Conservation (phyloP, 805 yeast species). For the Ogataea ramenticola region DNA sequence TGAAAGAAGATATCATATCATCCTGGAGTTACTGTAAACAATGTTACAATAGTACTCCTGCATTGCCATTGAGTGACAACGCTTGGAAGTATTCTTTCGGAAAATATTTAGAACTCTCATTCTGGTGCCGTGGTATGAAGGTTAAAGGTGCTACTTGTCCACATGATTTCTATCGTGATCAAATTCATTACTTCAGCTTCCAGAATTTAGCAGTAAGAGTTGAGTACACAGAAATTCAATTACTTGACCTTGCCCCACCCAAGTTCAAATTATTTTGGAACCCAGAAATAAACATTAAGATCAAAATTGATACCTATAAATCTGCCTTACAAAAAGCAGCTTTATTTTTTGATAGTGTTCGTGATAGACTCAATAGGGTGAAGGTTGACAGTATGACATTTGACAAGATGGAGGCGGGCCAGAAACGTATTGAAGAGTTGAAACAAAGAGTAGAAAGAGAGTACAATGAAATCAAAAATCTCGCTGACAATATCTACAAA, state of each 20-base stretch:
- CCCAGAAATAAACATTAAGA: constrained; percentile 57
- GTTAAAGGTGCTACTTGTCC: constrained; percentile 57
- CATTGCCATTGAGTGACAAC: constrained; percentile 72
- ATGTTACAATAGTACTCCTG: constrained; percentile 72
- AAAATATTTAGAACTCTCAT: constrained; percentile 78
- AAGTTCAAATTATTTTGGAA: constrained; percentile 63
- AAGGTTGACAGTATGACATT: constrained; percentile 66
- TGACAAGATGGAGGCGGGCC: constrained; percentile 68
- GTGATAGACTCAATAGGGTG: constrained; percentile 65
- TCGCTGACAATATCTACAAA: constrained; percentile 46
- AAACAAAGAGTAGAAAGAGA: constrained; percentile 48
- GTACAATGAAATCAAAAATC: constrained; percentile 31
- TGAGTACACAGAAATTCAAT: constrained; percentile 68
- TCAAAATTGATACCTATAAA: constrained; percentile 58
- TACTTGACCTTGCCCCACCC: constrained; percentile 77
- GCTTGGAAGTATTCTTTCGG: constrained; percentile 93
- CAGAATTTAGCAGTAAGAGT: constrained; percentile 72
- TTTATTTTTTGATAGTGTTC: constrained; percentile 65
- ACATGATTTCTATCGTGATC: constrained; percentile 78
- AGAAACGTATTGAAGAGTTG: constrained; percentile 48
- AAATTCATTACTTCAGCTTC: constrained; percentile 76
- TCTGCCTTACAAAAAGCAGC: constrained; percentile 46
- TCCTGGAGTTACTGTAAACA: constrained; percentile 89
- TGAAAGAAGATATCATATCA: constrained; percentile 58
- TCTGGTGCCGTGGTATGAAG: constrained; percentile 62